Evolutionary conservation across 129 eudicot species (phyloP).

Genomic region (Calendula officinalis): DNA sequence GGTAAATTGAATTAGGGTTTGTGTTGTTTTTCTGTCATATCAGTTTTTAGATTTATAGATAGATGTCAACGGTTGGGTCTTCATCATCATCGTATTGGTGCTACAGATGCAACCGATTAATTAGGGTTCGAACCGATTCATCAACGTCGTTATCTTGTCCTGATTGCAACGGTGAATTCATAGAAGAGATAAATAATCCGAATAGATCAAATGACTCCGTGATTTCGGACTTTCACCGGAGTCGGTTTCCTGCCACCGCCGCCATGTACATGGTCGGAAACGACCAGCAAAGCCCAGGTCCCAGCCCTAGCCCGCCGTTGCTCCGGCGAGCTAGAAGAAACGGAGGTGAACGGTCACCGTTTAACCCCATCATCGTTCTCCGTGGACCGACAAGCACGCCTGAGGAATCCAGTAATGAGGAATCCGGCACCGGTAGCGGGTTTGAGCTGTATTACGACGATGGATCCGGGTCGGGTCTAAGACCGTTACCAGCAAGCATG

Average conservation of each 20-base stretch:
- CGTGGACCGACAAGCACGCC: slow-evolving; percentile 39
- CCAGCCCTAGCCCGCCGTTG: slow-evolving; percentile 56
- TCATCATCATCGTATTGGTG: slow-evolving; percentile 77
- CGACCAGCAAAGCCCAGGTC: slow-evolving; percentile 33
- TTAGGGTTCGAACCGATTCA: slow-evolving; percentile 42
- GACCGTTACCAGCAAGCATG: slow-evolving; percentile 88
- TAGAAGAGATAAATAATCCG: slow-evolving; percentile 64
- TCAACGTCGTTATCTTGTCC: slow-evolving; percentile 60
- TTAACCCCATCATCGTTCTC: slow-evolving; percentile 42
- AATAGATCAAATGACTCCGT: slow-evolving; percentile 30
- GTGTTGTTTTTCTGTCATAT: too few species aligned
- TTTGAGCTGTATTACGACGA: slow-evolving; percentile 90
- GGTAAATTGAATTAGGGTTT: slow-evolving; percentile 1
- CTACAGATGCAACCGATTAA: slow-evolving; percentile 83
- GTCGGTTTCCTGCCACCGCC: slow-evolving; percentile 67
- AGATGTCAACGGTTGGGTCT: slow-evolving; percentile 54
- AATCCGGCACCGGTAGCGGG: slow-evolving; percentile 25
- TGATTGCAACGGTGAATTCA: slow-evolving; percentile 77
- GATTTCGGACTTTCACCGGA: slow-evolving; percentile 44
- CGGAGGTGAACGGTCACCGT: slow-evolving; percentile 74
- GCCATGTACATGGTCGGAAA: slow-evolving; percentile 70
- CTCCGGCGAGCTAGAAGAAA: slow-evolving; percentile 51
- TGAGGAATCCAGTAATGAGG: slow-evolving; percentile 21
- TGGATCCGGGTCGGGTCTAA: slow-evolving; percentile 84
- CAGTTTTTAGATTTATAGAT: not conserved